Evolutionary conservation across 208 protist species (phyloP).

Genomic region (Willaertia magna): DNA sequence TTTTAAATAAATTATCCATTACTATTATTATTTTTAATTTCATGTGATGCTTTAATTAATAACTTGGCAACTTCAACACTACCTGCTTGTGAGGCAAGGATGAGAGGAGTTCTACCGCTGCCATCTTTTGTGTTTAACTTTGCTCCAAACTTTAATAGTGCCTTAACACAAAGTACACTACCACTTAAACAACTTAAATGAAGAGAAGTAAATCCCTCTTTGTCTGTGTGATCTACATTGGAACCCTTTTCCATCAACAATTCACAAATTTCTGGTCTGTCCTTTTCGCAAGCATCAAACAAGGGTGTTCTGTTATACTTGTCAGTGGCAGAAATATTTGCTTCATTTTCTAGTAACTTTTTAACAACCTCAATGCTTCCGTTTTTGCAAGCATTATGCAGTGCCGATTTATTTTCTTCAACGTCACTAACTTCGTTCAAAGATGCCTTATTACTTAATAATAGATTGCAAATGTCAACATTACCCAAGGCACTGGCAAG

Average conservation of each 20-base stretch:
- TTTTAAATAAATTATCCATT: too few species aligned
- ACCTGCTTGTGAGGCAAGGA: background rate
- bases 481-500: background rate
- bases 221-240: background rate
- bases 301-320: background rate
- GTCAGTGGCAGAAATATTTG: background rate
- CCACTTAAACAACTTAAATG: background rate
- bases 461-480: background rate
- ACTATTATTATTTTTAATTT: too few species aligned
- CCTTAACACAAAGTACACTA: background rate
- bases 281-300: background rate
- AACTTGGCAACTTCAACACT: too few species aligned
- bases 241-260: background rate
- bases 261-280: too few species aligned
- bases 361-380: background rate
- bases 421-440: background rate
- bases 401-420: background rate
- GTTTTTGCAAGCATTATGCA: background rate
- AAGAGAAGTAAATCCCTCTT: background rate
- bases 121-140: background rate
- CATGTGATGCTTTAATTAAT: too few species aligned
- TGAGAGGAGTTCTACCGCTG: background rate
- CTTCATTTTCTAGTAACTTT: background rate
- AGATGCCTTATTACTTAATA: background rate
- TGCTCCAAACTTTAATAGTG: background rate